Conservation (phyloP, 1,284 basidiomycete species). For the Pascua guehoae region DNA sequence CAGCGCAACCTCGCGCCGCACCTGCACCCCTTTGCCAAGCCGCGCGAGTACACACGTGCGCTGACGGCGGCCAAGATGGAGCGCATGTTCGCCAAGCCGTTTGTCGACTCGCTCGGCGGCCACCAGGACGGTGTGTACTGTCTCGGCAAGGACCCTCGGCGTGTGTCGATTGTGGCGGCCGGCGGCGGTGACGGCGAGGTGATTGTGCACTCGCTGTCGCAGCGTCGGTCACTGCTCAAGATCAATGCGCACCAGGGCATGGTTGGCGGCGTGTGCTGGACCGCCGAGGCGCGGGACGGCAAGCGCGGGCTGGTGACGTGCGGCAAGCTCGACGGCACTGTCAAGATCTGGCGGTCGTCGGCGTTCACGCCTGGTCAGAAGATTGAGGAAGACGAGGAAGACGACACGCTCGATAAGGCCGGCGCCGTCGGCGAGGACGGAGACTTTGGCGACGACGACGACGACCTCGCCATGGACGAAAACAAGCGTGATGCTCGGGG, state of each 20-base stretch:
- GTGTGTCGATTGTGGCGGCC: slow-evolving; percentile 79
- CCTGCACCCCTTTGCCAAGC: slow-evolving; percentile 88
- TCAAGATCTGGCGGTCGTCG: slow-evolving; percentile 79
- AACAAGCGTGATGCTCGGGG: slow-evolving; percentile 36
- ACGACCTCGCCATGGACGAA: slow-evolving; percentile 44
- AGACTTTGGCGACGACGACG: slow-evolving; percentile 40
- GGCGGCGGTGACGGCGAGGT: slow-evolving; percentile 95
- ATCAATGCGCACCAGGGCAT: slow-evolving; percentile 87
- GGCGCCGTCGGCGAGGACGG: slow-evolving; percentile 44
- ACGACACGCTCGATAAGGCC: slow-evolving; percentile 37
- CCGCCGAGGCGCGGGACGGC: slow-evolving; percentile 49
- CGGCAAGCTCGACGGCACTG: slow-evolving; percentile 76
- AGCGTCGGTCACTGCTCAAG: slow-evolving; percentile 63
- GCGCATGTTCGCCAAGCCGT: slow-evolving; percentile 94
- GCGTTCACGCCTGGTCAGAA: slow-evolving; percentile 43
- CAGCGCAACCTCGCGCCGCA: slow-evolving; percentile 90
- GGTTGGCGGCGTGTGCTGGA: slow-evolving; percentile 64
- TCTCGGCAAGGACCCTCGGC: slow-evolving; percentile 71
- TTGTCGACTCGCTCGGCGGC: slow-evolving; percentile 83
- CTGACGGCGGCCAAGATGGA: slow-evolving; percentile 96
- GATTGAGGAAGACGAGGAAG: slow-evolving; percentile 43
- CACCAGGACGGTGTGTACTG: slow-evolving; percentile 95
- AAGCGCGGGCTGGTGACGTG: slow-evolving; percentile 75
- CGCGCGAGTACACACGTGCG: slow-evolving; percentile 89
- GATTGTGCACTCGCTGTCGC: slow-evolving; percentile 79